phyloP scores from a whole-genome alignment of 1,284 basidiomycete species.

The Lentinus polychrous region DNA sequence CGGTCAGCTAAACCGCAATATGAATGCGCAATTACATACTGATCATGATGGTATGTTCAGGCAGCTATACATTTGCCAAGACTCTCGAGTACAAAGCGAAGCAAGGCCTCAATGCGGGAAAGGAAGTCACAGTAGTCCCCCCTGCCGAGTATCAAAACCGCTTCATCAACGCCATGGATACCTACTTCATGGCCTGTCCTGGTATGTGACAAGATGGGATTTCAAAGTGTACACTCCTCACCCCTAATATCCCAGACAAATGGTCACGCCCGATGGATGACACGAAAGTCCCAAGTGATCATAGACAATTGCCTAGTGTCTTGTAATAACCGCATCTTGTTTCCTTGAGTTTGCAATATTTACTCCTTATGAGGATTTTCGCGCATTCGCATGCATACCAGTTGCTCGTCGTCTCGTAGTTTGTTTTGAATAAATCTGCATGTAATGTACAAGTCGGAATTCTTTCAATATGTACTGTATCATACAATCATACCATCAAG shows the following conservation, averaged over 20 bases:
- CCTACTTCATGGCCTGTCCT: conserved; percentile 66
- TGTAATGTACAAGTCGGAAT: too few species aligned
- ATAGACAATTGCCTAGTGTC: conserved; percentile 24
- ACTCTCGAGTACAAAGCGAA: conserved; percentile 76
- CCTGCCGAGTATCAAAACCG: conserved; percentile 66
- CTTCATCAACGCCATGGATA: conserved; percentile 59
- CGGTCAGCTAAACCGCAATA: conserved; percentile 32
- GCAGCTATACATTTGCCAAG: conserved; percentile 72
- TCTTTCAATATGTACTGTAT: too few species aligned
- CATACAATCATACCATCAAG: too few species aligned
- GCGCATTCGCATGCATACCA: too few species aligned
- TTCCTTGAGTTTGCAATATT: too few species aligned
- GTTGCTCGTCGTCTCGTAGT: too few species aligned
- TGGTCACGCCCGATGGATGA: conserved; percentile 30
- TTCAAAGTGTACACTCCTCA: background rate
- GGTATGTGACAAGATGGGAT: conserved; percentile 30
- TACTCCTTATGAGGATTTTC: too few species aligned
- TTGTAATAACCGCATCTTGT: conserved; percentile 13
- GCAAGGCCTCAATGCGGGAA: conserved; percentile 55
- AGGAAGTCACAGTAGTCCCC: conserved; percentile 67
- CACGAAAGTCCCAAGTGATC: conserved; percentile 21
- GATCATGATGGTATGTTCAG: conserved; percentile 22
- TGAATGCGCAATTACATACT: too few species aligned
- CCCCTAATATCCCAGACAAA: conserved; percentile 25
- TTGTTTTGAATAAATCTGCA: too few species aligned